phyloP scores from a whole-genome alignment of 2,329 filamentous ascomycete genomes.

The Dothideomycetidae sp. region DNA sequence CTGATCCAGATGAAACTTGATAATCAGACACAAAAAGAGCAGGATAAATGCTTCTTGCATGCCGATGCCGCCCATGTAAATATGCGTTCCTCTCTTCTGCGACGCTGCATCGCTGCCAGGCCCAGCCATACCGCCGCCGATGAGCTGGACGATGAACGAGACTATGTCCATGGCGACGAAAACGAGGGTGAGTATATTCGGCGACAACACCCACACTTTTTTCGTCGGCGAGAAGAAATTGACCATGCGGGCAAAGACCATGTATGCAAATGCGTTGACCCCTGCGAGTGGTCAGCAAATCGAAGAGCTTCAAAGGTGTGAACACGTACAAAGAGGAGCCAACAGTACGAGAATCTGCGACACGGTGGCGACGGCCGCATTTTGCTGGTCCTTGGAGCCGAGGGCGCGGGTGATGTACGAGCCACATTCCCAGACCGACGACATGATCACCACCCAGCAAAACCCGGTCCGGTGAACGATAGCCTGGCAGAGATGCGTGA shows the following conservation, averaged over 20 bases:
- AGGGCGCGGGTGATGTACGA: conserved; percentile 28
- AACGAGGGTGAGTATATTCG: conserved; percentile 16
- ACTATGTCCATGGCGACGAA: conserved; percentile 32
- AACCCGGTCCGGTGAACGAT: conserved; percentile 24
- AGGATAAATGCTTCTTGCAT: conserved; percentile 20
- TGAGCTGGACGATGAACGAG: conserved; percentile 31
- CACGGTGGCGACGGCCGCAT: conserved; percentile 18
- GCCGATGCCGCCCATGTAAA: conserved; percentile 26
- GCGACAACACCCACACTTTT: conserved; percentile 16
- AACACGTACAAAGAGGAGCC: conserved; percentile 21
- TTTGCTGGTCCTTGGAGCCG: conserved; percentile 28
- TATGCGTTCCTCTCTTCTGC: conserved; percentile 26
- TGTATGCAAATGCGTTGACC: conserved; percentile 34
- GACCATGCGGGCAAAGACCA: conserved; percentile 28
- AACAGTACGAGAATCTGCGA: conserved; percentile 33
- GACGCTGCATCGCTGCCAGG: conserved; percentile 16
- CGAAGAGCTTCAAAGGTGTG: neutral
- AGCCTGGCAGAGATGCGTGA: conserved; percentile 8
- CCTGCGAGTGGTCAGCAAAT: conserved; percentile 12
- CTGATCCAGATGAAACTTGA: conserved; percentile 12
- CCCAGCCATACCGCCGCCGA: conserved; percentile 26
- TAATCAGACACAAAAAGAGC: conserved; percentile 12
- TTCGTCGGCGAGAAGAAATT: conserved; percentile 21
- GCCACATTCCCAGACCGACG: conserved; percentile 28
- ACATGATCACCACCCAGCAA: conserved; percentile 33